Evolutionary conservation across 2,329 filamentous ascomycete species (phyloP).

Genomic region (Talaromyces islandicus): DNA sequence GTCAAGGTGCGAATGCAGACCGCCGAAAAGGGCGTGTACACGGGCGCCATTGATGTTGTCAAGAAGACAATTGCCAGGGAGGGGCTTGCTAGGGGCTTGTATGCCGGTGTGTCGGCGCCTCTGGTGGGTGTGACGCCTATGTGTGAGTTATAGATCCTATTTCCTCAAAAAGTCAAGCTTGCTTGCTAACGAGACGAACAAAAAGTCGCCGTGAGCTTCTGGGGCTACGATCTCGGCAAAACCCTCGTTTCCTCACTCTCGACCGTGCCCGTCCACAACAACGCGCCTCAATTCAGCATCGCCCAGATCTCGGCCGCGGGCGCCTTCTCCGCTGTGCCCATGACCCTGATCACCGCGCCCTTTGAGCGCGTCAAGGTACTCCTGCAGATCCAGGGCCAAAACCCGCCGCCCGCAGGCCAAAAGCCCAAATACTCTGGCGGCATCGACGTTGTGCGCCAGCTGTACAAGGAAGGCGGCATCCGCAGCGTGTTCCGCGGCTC

Average conservation of each 20-base stretch:
- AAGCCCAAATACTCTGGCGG: slow-evolving; percentile 88
- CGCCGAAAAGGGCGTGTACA: slow-evolving; percentile 88
- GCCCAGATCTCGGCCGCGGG: slow-evolving; percentile 85
- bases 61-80: slow-evolving; percentile 81
- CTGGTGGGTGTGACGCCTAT: slow-evolving; percentile 95
- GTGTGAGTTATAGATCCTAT: slow-evolving; percentile 60
- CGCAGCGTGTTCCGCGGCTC: slow-evolving; percentile 89
- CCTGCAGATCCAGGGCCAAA: slow-evolving; percentile 93
- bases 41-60: slow-evolving; percentile 84
- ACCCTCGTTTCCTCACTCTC: slow-evolving; percentile 68
- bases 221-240: slow-evolving; percentile 94
- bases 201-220: slow-evolving; percentile 61
- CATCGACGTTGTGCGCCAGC: slow-evolving; percentile 82
- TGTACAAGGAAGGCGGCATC: slow-evolving; percentile 86
- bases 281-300: slow-evolving; percentile 63
- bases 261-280: slow-evolving; percentile 57
- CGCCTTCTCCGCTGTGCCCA: slow-evolving; percentile 96
- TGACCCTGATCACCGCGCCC: slow-evolving; percentile 96
- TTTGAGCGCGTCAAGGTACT: slow-evolving; percentile 99
- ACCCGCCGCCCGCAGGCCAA: slow-evolving; percentile 75
- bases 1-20: slow-evolving; percentile 98
- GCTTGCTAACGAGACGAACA: neutral
- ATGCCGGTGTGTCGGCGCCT: slow-evolving; percentile 94
- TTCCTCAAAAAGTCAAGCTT: neutral
- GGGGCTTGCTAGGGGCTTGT: slow-evolving; percentile 72